Evolutionary conservation across 306 rosid genomes (phyloP).

Genomic region (Gastrolobium bilobum): DNA sequence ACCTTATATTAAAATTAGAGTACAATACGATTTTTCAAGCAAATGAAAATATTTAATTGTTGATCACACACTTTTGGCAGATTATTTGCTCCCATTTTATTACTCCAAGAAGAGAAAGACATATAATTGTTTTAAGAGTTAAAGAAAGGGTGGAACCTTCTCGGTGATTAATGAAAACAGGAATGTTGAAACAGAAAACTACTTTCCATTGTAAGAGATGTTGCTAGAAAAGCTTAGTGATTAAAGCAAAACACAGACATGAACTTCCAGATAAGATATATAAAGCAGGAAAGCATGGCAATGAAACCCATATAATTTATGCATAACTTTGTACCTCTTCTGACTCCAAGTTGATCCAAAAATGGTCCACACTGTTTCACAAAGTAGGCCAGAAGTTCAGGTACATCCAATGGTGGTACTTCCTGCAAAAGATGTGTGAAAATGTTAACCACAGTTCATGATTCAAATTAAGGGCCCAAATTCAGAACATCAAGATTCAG

Average conservation of each 20-base stretch:
- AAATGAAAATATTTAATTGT: background rate
- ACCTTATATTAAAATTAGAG: background rate
- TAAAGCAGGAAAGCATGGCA: slow-evolving; percentile 39
- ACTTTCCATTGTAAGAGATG: slow-evolving; percentile 27
- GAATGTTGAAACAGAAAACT: slow-evolving; percentile 32
- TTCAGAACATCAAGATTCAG: slow-evolving; percentile 39
- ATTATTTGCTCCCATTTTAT: slow-evolving; percentile 25
- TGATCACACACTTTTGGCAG: slow-evolving; percentile 1
- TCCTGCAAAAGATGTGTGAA: slow-evolving; percentile 62
- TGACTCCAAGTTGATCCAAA: slow-evolving; percentile 93
- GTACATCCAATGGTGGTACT: slow-evolving; percentile 87
- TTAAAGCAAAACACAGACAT: slow-evolving; percentile 7
- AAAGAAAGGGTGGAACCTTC: slow-evolving; percentile 2
- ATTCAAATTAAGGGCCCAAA: slow-evolving; percentile 36
- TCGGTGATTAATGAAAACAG: background rate
- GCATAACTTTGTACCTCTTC: slow-evolving; percentile 63
- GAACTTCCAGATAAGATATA: slow-evolving; percentile 13
- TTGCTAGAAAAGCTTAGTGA: slow-evolving; percentile 10
- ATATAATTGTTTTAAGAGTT: slow-evolving; percentile 21
- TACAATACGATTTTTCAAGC: background rate
- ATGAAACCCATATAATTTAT: slow-evolving; percentile 25
- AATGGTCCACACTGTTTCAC: slow-evolving; percentile 91
- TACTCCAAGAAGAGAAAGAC: background rate
- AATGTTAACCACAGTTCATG: slow-evolving; percentile 41
- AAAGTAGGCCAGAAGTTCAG: slow-evolving; percentile 94